Evolutionary conservation across 1,284 basidiomycete species (phyloP).

Genomic region (Vanrija humicola): DNA sequence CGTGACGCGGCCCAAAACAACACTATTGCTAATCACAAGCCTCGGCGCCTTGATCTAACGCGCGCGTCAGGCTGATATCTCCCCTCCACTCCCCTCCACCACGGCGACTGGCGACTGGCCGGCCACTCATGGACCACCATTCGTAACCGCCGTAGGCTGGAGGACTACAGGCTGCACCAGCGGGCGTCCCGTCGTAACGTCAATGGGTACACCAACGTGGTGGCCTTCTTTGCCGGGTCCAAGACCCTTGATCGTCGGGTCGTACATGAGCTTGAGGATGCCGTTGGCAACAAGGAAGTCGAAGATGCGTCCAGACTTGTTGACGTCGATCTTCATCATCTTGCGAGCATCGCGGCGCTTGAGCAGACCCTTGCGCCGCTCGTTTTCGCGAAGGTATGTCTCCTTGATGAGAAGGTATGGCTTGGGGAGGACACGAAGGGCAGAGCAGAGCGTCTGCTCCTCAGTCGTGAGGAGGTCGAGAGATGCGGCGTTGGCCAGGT

Average conservation of each 20-base stretch:
- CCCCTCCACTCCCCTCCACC: not conserved
- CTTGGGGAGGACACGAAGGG: conserved; percentile 80
- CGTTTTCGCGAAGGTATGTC: conserved; percentile 83
- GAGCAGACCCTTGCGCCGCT: conserved; percentile 77
- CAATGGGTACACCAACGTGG: conserved; percentile 17
- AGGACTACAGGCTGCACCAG: not conserved
- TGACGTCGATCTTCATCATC: conserved; percentile 85
- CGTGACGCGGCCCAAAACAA: too few relatives aligned
- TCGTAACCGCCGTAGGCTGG: not conserved
- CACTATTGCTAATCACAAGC: not conserved
- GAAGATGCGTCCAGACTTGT: conserved; percentile 84
- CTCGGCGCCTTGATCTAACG: not conserved
- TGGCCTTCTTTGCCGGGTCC: conserved; percentile 28
- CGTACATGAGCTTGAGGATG: conserved; percentile 41
- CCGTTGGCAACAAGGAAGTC: conserved; percentile 63
- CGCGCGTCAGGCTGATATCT: not conserved
- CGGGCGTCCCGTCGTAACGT: conserved; percentile 12
- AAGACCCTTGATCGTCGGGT: conserved; percentile 31
- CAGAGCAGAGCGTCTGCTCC: conserved; percentile 83
- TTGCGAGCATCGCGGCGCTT: conserved; percentile 76
- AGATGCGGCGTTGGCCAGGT: conserved; percentile 78
- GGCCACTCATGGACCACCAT: not conserved
- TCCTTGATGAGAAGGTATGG: conserved; percentile 92
- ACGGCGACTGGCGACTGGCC: too few relatives aligned
- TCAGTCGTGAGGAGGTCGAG: conserved; percentile 79